Percentiles rank a stretch among this genome's conserved stretches.
Evolutionary conservation across 2,329 filamentous ascomycete genomes (phyloP).

Genomic region (Scedosporium boydii): DNA sequence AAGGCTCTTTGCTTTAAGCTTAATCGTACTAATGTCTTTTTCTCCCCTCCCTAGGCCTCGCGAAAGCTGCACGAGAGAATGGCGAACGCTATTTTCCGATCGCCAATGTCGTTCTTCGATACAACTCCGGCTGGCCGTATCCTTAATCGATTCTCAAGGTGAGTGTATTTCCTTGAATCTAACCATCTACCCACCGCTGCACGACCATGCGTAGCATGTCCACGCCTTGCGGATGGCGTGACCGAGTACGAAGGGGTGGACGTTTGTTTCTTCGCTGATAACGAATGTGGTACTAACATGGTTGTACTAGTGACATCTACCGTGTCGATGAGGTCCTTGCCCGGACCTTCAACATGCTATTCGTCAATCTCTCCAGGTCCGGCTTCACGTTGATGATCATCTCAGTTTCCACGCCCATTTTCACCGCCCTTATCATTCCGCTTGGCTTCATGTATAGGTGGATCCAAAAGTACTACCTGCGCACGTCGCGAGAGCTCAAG

Average conservation of each 20-base stretch:
- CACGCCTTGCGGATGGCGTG: background rate
- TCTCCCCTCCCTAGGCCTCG: conserved; percentile 52
- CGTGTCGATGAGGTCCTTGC: conserved; percentile 87
- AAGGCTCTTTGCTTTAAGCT: background rate
- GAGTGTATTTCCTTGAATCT: conserved; percentile 20
- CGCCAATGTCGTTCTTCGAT: conserved; percentile 98
- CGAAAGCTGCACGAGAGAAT: conserved; percentile 94
- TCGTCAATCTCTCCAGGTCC: conserved; percentile 65
- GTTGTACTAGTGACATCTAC: conserved; percentile 55
- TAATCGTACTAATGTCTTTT: background rate
- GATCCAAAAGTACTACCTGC: conserved; percentile 94
- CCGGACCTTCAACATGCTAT: conserved; percentile 95
- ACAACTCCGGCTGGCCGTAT: conserved; percentile 95
- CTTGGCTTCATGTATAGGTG: conserved; percentile 74
- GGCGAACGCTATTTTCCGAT: conserved; percentile 94
- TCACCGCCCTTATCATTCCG: conserved; percentile 72
- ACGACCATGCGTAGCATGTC: background rate
- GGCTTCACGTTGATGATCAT: conserved; percentile 83
- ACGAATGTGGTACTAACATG: background rate
- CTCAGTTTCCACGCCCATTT: conserved; percentile 68
- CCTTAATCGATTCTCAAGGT: conserved; percentile 91
- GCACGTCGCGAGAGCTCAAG: conserved; percentile 93
- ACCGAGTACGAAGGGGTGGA: background rate
- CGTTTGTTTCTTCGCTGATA: background rate
- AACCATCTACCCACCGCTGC: background rate